phyloP scores from a whole-genome alignment of 2,329 filamentous ascomycete species.

The Cytospora leucostoma region DNA sequence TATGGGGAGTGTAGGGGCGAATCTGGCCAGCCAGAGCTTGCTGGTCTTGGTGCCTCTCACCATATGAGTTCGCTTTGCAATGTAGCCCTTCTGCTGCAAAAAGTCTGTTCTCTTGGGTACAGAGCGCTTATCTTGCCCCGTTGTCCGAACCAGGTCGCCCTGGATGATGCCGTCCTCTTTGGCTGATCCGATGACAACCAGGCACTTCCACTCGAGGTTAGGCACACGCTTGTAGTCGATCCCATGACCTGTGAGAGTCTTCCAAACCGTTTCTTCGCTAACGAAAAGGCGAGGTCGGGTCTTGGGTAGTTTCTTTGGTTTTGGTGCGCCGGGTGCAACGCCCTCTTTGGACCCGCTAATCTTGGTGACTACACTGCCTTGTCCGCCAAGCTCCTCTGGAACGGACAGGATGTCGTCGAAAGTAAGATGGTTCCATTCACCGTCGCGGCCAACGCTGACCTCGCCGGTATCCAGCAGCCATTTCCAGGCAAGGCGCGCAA shows the following conservation, averaged over 20 bases:
- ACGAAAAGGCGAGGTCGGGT: constrained; percentile 46
- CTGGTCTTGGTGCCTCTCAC: constrained; percentile 62
- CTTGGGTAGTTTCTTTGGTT: constrained; percentile 17
- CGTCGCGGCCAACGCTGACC: constrained; percentile 42
- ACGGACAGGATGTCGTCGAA: constrained; percentile 44
- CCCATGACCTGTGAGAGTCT: constrained; percentile 59
- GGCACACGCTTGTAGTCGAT: constrained; percentile 61
- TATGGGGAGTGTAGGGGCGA: constrained; percentile 47
- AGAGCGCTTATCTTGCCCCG: constrained; percentile 64
- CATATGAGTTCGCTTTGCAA: constrained; percentile 61
- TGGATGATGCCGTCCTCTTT: constrained; percentile 60
- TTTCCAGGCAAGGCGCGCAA: constrained; percentile 45
- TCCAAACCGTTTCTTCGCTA: constrained; percentile 60
- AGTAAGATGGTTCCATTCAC: constrained; percentile 41
- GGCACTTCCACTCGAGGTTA: constrained; percentile 59
- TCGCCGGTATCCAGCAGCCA: constrained; percentile 45
- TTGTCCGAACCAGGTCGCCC: constrained; percentile 58
- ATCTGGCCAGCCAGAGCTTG: constrained; percentile 61
- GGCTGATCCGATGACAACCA: constrained; percentile 58
- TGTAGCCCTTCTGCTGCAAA: constrained; percentile 61
- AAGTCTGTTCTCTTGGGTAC: constrained; percentile 62
- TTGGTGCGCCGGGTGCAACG: constrained; percentile 8
- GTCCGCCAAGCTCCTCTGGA: constrained; percentile 35
- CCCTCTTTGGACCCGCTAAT: neutral
- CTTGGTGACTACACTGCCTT: neutral